A percentile compares a stretch with the other conserved stretches of the same genome.
These are phyloP conservation scores for Globisporangium heterothallicum DNA, from an alignment of 352 stramenopile genomes.

Conservation along the genomic window DNA sequence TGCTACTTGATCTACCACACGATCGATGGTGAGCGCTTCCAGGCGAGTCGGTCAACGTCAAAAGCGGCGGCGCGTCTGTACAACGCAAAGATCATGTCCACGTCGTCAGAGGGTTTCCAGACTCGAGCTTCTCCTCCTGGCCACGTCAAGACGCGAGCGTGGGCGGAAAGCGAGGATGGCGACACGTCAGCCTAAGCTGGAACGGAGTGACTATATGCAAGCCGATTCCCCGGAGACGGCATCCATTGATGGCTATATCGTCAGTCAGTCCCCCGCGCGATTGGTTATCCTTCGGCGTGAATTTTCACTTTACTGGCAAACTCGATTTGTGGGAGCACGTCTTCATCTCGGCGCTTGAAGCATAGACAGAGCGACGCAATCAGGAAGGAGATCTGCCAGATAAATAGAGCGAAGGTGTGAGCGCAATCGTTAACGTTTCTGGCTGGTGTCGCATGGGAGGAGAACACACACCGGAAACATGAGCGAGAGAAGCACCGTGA, in stretches of 20 bases:
- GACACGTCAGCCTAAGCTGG: neutral
- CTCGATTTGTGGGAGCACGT: conserved; percentile 50
- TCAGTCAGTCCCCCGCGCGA: too few species aligned
- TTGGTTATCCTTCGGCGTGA: conserved; percentile 28
- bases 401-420: neutral
- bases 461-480: conserved; percentile 42
- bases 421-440: too few species aligned
- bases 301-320: conserved; percentile 54
- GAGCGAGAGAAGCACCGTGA: conserved; percentile 27
- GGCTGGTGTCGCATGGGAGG: too few species aligned
- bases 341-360: conserved; percentile 67
- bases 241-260: too few species aligned
- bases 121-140: neutral
- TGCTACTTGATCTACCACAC: conserved; percentile 52
- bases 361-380: conserved; percentile 52
- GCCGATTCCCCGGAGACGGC: too few species aligned
- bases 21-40: conserved; percentile 39
- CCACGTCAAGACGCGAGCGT: conserved; percentile 1
- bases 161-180: neutral
- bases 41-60: conserved; percentile 30
- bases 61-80: conserved; percentile 25
- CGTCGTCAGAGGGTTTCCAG: neutral
- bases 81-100: conserved; percentile 16
- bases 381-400: conserved; percentile 38
- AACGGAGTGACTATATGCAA: too few species aligned